Conservation (phyloP, 2,329 filamentous ascomycete species). For the Mycocentrospora acerina region DNA sequence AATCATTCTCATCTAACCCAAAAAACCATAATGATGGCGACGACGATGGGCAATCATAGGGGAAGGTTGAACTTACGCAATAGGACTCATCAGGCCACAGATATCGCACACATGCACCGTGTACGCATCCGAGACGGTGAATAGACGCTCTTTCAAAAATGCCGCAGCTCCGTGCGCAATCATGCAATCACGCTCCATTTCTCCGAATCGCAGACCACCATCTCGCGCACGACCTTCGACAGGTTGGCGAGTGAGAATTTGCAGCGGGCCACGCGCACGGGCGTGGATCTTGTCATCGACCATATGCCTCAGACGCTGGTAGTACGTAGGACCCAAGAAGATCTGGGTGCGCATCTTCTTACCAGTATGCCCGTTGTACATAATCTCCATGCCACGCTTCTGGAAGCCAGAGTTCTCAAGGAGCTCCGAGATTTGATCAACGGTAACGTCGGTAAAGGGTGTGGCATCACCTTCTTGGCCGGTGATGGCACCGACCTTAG, state of each 20-base stretch:
- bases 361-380: conserved; percentile 98
- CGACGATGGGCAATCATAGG: too few species aligned
- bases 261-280: conserved; percentile 92
- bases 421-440: conserved; percentile 86
- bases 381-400: conserved; percentile 93
- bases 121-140: conserved; percentile 97
- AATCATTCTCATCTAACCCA: too few species aligned
- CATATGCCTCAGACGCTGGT: conserved; percentile 98
- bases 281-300: conserved; percentile 99
- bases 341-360: conserved; percentile 91
- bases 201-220: conserved; percentile 97
- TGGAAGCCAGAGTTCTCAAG: conserved; percentile 91
- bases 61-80: conserved; percentile 75
- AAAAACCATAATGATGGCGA: too few species aligned
- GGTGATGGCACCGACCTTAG: conserved; percentile 90
- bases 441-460: conserved; percentile 95
- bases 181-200: conserved; percentile 99
- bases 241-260: conserved; percentile 95
- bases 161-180: conserved; percentile 98
- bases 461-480: conserved; percentile 97
- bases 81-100: conserved; percentile 97
- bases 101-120: conserved; percentile 98
- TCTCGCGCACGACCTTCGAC: conserved; percentile 98
- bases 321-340: conserved; percentile 97
- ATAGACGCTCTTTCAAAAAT: conserved; percentile 95